Conservation (phyloP, 2,329 filamentous ascomycete genomes). For the Cladosporium halotolerans region DNA sequence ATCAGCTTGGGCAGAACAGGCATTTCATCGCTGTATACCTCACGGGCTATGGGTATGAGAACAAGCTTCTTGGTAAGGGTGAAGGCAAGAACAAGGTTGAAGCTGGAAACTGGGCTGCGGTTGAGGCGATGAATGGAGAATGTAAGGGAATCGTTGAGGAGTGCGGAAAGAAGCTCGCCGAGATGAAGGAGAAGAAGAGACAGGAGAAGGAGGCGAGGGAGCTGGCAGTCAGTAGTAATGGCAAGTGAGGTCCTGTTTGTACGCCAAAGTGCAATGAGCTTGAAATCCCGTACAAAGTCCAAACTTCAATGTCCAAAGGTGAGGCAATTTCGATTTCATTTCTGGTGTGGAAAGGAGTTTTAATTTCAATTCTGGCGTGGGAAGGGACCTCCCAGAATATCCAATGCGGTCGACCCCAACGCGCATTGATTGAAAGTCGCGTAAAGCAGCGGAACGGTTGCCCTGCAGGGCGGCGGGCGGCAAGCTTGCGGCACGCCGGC, state of each 20-base stretch:
- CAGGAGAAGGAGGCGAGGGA: conserved; percentile 16
- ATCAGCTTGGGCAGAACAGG: conserved; percentile 41
- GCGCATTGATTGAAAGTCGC: not conserved
- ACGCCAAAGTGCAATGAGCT: no score
- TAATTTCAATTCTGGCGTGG: no score
- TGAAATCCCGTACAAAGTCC: no score
- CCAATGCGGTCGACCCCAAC: no score
- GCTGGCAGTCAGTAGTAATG: not conserved
- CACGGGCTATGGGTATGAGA: conserved; percentile 61
- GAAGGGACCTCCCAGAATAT: no score
- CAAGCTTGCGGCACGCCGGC: not conserved
- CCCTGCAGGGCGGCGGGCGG: not conserved
- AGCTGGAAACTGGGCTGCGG: conserved; percentile 61
- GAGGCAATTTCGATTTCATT: no score
- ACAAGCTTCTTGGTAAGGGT: conserved; percentile 57
- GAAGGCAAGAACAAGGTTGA: conserved; percentile 62
- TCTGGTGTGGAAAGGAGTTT: no score
- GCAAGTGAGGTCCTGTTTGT: no score
- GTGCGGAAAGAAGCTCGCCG: conserved; percentile 18
- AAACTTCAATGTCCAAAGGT: no score
- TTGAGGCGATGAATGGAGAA: conserved; percentile 50
- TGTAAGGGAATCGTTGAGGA: conserved; percentile 25
- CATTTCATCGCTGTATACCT: conserved; percentile 61
- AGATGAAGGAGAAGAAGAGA: conserved; percentile 11
- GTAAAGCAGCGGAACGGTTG: not conserved